Evolutionary conservation across 2,329 filamentous ascomycete species (phyloP).

Genomic region (Cordyceps farinosa): DNA sequence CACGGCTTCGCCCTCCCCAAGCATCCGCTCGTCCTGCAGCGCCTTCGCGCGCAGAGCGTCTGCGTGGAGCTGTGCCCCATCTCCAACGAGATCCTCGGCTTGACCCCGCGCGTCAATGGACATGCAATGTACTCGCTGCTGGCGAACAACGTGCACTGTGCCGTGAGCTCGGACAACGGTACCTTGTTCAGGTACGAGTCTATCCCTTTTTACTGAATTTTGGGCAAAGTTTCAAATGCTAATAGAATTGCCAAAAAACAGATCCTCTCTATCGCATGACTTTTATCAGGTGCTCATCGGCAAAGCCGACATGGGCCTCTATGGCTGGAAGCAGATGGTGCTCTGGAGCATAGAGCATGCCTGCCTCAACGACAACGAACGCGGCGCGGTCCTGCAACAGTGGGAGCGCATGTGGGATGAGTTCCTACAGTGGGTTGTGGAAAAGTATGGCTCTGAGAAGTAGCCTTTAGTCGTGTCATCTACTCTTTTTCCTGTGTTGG

Average conservation of each 20-base stretch:
- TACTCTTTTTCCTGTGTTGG: neutral
- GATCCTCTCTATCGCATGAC: slow-evolving; percentile 69
- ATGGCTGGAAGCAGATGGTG: slow-evolving; percentile 67
- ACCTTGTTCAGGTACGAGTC: slow-evolving; percentile 61
- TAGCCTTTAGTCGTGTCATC: too few species aligned
- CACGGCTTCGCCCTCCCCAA: slow-evolving; percentile 68
- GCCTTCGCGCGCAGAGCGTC: slow-evolving; percentile 60
- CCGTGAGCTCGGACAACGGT: slow-evolving; percentile 71
- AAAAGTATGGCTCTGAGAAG: slow-evolving; percentile 31
- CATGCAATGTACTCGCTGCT: slow-evolving; percentile 66
- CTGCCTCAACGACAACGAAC: slow-evolving; percentile 46
- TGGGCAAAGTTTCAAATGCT: slow-evolving; percentile 4
- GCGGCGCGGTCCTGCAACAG: slow-evolving; percentile 32
- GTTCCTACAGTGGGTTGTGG: slow-evolving; percentile 54
- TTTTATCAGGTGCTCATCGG: slow-evolving; percentile 75
- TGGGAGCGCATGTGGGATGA: slow-evolving; percentile 56
- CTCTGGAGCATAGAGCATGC: slow-evolving; percentile 62
- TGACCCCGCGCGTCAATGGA: slow-evolving; percentile 61
- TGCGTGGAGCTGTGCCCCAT: slow-evolving; percentile 76
- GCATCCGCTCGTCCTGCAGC: slow-evolving; percentile 62
- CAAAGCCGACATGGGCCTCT: slow-evolving; percentile 61
- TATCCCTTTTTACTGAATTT: neutral
- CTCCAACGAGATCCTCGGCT: slow-evolving; percentile 70
- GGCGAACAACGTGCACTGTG: slow-evolving; percentile 70
- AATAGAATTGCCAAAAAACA: slow-evolving; percentile 29